Base-by-base conservation (phyloP, 208 protist species). In the Leishmania guyanensis region DNA sequence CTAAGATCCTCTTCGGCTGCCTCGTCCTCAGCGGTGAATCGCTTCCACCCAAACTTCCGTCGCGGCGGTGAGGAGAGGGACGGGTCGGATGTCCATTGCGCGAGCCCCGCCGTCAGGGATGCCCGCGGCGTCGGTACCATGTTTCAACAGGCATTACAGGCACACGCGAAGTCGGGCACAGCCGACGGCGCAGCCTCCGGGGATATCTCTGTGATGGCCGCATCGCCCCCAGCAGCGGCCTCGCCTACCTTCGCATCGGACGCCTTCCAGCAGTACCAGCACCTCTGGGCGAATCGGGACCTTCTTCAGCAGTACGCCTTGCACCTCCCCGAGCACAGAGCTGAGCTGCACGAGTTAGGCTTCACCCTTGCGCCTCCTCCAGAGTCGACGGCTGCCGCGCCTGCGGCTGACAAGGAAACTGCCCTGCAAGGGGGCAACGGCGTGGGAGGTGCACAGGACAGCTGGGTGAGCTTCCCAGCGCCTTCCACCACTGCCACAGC, bases 261-360 rank as follows among this genome's bases (percentile, higher is more conserved):
- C 8, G 77, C 75, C 10, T 79, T 80, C 54, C 70, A 70, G 33
- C 64, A 72, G 66, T 71, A 85, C 36, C 78, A 79, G 60, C 54
- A 88, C 33, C 69, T 92, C 6, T 96, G 92, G 91, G 53, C 76
- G 17, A 77, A 92, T 64, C 10, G 54, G 0, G 68, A 43, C 20
- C 51, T 87, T 70, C 85, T 92, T 54, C 33, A 58, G 75, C 66
- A 81, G 74, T 93, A 93, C 79, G 89, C 92, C 3, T 81, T 94
- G 69, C 86, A 88, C 60, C 80, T 92, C 33, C 86, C 88, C 16
- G 83, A 80, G 74, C 80, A 93, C 80, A 73, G 66, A 39, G 80
- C 56, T 4, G 74, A 73, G 46, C 48, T 96, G 62, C 77, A 84
- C 66, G 85, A 84, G 74, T 89, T 94, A 3, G 86, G 85, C 62